These are phyloP conservation scores for Gloeophyllum trabeum DNA, from an alignment of 768 basidiomycete genomes.

Conservation along the genomic window DNA sequence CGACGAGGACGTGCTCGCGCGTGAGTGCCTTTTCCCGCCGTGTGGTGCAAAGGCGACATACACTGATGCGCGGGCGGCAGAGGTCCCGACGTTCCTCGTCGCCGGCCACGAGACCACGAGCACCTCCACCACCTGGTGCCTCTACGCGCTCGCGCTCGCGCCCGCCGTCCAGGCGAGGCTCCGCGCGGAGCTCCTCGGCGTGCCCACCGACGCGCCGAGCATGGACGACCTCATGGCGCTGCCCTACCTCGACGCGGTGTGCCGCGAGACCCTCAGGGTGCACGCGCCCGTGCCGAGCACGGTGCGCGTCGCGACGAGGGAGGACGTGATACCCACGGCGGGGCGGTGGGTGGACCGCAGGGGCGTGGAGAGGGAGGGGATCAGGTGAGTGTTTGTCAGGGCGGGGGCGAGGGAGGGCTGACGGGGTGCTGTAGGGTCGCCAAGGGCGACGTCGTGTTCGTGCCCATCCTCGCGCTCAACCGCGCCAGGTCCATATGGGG, in stretches of 20 bases:
- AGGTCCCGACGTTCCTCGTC: constrained; percentile 50
- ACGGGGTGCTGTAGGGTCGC: constrained; percentile 6
- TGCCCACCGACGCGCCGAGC: constrained; percentile 43
- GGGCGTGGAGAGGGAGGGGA: constrained; percentile 26
- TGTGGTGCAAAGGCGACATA: background rate
- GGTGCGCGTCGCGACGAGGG: constrained; percentile 31
- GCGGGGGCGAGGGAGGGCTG: background rate
- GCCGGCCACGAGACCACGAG: constrained; percentile 50
- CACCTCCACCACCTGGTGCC: constrained; percentile 42
- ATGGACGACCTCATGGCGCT: constrained; percentile 63
- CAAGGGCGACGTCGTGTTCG: constrained; percentile 14
- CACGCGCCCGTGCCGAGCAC: constrained; percentile 38
- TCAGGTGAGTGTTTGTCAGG: constrained; percentile 19
- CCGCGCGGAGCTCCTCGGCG: constrained; percentile 40
- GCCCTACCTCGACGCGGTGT: constrained; percentile 58
- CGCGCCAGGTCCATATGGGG: constrained; percentile 15
- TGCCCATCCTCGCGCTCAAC: constrained; percentile 13
- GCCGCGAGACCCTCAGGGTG: constrained; percentile 48
- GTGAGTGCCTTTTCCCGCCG: too few species aligned
- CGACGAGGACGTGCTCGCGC: constrained; percentile 50
- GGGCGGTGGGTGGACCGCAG: constrained; percentile 31
- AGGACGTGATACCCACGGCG: constrained; percentile 41
- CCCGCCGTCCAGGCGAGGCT: constrained; percentile 41
- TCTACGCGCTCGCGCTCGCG: constrained; percentile 41
- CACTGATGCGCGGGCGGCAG: constrained; percentile 18